Evolutionary conservation across 768 basidiomycete species (phyloP), one percentile per base, ranked within the genome.

Genomic region (Suillus brevipes): DNA sequence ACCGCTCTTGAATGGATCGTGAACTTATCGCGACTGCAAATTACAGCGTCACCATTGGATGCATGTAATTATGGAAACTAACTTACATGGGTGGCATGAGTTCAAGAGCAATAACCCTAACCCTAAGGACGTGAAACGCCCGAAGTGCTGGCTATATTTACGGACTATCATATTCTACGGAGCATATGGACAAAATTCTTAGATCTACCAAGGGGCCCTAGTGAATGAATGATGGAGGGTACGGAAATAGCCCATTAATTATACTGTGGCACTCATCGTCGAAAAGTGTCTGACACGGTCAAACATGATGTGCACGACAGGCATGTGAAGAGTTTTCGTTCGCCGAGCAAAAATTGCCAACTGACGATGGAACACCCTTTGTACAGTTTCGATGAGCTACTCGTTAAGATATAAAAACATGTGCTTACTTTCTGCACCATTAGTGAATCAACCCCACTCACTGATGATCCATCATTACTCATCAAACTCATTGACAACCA

Each of bases 1-100:
- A 97, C 84, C 7, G 94, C 91, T 73, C 89, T 94, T 3, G 95
- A 92, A 69, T 97, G 94, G 53, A 97, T 93, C 7, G 89, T 91
- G 72, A 92, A 90, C 74, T 91, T 92, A 80, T 95, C 91, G 69
- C 91, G 90, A 77, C 93, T 95, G 72, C 28, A 65, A 56, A 67
- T 50, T 66, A 58, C 28, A 16, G 49, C n/a, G 18, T 64, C 40
- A 55, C 34, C 38, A 64, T 49, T 28, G 49, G 45, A 42, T 8
- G 4, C 25, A 56, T 13, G 47, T n/a, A 13, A 6, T 28, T 2
- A 45, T 67, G 3, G 63, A 49, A 36, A 8, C 13, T 28, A 13
- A 9, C 75, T 75, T 47, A 77, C 73, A 74, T 74, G 55, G 75
- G 75, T 59, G 73, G 73, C 73, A 74, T 74, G 58, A 58, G 65